Base-by-base conservation (phyloP, 176 grass and related monocot genomes). In the Tillandsia leiboldiana region DNA sequence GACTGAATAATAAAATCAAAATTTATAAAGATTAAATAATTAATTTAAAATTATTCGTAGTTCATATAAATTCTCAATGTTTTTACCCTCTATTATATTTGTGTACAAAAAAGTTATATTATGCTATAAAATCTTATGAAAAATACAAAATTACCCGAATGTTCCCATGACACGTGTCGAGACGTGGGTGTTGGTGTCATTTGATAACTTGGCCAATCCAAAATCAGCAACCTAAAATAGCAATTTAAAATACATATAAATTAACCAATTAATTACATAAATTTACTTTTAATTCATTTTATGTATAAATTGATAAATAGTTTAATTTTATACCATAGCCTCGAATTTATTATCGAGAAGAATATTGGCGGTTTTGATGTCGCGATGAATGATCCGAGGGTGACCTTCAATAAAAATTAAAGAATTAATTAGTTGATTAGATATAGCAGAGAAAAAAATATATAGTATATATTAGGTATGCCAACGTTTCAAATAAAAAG, bases 161-260 rank as follows among this genome's bases (percentile, higher is more conserved):
- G 94, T 99, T 29, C 94, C 94, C 94, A 99, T 99, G 65, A 99
- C 87, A 63, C 94, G 86, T 9, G 94, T 99, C 11, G 94, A 99
- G 59, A 99, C 94, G 59, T 99, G 94, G 8, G 94, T 93, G 77
- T 93, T 83, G 63, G 84, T 99, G 78, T 99, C 94, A 1, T 85
- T 84, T 49, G 82, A 87, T 49, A 99, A 67, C 71, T 90, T 99
- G 11, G 94, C 94, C 2, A 99, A 72, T 48, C 89, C 94, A 71
- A 99, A 99, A 64, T 99, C 94, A 2, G 93, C 94, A 57, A 99
- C 89, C 93, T 97, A 49, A 9, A 12, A 65, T 8, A 15, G 51
- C 11, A 57, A 27, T 10, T 1, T 1, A 8, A 42, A 42, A 42
- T 42, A 42, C 3, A 42, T 42, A 42, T 7, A 42, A 42, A 42